These are phyloP conservation scores for Rhizoclosmatium sp. DNA, from an alignment of 192 early-diverging fungal genomes.

Conservation along the genomic window DNA sequence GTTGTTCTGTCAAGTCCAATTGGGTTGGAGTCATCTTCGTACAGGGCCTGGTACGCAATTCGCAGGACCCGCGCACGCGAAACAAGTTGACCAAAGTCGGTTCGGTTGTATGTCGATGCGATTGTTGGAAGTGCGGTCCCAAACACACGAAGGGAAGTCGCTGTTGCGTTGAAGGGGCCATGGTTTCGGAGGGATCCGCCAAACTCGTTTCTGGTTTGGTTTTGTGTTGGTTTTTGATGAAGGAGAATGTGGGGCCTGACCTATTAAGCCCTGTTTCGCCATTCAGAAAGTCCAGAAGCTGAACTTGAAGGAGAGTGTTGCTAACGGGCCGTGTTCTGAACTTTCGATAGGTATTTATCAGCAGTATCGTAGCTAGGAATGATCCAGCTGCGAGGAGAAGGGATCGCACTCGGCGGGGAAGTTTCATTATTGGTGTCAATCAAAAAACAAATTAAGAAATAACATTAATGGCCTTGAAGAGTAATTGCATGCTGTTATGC, in stretches of 20 bases:
- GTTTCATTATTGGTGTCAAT: neutral
- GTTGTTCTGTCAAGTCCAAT: neutral
- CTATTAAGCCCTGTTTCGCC: neutral
- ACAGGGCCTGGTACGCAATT: slow-evolving; percentile 8
- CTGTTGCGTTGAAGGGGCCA: neutral
- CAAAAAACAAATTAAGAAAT: neutral
- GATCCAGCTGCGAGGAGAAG: neutral
- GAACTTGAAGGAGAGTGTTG: neutral
- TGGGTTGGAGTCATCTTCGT: neutral
- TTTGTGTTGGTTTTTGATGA: neutral
- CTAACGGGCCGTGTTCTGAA: neutral
- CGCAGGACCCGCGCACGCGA: neutral
- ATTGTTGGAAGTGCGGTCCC: neutral
- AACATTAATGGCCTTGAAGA: neutral
- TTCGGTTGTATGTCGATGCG: slow-evolving; percentile 17
- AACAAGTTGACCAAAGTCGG: slow-evolving; percentile 3
- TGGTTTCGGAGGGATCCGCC: too few relatives aligned
- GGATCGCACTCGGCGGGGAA: neutral
- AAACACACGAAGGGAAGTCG: neutral
- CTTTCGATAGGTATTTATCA: neutral
- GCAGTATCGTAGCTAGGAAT: neutral
- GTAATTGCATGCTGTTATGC: neutral
- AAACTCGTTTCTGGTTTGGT: too few relatives aligned
- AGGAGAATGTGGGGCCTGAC: neutral
- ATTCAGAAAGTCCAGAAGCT: slow-evolving; percentile 29